Conservation (phyloP, 129 eudicot species). For the Tanacetum coccineum region DNA sequence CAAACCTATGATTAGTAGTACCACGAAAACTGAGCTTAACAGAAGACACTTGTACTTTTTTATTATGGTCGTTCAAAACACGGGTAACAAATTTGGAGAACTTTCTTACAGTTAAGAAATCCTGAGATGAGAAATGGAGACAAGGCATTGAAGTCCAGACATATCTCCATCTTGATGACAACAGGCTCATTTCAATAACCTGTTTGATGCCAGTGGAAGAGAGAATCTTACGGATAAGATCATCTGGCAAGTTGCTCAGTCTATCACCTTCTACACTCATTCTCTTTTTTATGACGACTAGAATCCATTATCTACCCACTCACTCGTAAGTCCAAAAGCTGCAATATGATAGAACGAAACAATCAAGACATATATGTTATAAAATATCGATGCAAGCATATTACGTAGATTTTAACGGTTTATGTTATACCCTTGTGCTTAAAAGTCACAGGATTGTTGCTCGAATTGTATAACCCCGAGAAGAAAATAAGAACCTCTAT, state of each 20-base stretch:
- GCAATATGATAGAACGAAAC: too few relatives aligned
- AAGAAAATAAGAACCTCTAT: too few relatives aligned
- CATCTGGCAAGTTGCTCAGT: too few relatives aligned
- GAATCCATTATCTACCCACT: background rate
- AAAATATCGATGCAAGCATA: too few relatives aligned
- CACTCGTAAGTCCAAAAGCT: too few relatives aligned
- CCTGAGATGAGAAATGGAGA: background rate
- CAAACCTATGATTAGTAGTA: background rate
- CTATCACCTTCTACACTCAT: slow-evolving; percentile 1
- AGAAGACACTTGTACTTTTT: background rate
- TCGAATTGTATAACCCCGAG: too few relatives aligned
- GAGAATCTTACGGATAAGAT: background rate
- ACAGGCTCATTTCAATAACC: background rate
- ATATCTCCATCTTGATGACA: too few relatives aligned
- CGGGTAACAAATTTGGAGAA: slow-evolving; percentile 7
- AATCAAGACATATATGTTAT: too few relatives aligned
- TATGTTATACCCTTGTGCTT: too few relatives aligned
- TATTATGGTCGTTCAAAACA: background rate
- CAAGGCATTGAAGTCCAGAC: background rate
- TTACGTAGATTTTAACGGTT: too few relatives aligned
- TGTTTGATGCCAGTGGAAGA: slow-evolving; percentile 7
- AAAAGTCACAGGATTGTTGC: too few relatives aligned
- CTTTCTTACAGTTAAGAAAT: background rate
- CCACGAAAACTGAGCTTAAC: background rate
- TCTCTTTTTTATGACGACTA: background rate